Percentiles rank a stretch among this genome's conserved stretches.
Evolutionary conservation across 192 early-diverging fungal genomes (phyloP).

Genomic region (Gamsiella multidivaricata): DNA sequence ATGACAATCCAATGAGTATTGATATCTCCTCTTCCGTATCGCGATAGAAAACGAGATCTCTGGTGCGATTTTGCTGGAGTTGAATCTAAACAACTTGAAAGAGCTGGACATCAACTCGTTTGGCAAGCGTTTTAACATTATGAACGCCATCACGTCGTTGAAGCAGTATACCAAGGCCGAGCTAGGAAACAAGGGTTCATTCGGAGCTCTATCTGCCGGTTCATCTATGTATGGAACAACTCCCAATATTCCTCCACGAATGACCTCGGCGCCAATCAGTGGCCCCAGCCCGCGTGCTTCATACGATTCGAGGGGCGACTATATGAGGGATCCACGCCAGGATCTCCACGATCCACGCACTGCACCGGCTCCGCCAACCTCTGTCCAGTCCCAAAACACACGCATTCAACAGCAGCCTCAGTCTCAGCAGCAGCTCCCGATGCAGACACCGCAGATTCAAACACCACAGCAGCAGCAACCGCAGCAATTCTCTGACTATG

Average conservation of each 20-base stretch:
- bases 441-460: background rate
- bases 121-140: slow-evolving; percentile 73
- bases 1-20: too few relatives aligned
- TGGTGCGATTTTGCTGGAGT: slow-evolving; percentile 70
- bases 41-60: slow-evolving; percentile 72
- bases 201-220: slow-evolving; percentile 2
- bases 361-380: slow-evolving; percentile 6
- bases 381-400: background rate
- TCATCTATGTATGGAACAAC: slow-evolving; percentile 31
- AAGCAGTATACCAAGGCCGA: slow-evolving; percentile 52
- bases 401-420: slow-evolving; percentile 8
- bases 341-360: slow-evolving; percentile 20
- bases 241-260: slow-evolving; percentile 50
- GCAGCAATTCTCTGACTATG: slow-evolving; percentile 15
- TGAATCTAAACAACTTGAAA: slow-evolving; percentile 71
- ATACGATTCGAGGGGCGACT: slow-evolving; percentile 29
- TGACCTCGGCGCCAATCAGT: slow-evolving; percentile 23
- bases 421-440: slow-evolving; percentile 3
- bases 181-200: slow-evolving; percentile 16
- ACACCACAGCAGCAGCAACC: slow-evolving; percentile 12
- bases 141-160: slow-evolving; percentile 70
- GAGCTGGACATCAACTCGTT: slow-evolving; percentile 74
- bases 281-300: slow-evolving; percentile 19
- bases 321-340: slow-evolving; percentile 28
- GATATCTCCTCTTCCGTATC: slow-evolving; percentile 11